These are phyloP conservation scores for Vitis rupestris DNA, from an alignment of 164 flowering plant genomes.

Conservation along the genomic window DNA sequence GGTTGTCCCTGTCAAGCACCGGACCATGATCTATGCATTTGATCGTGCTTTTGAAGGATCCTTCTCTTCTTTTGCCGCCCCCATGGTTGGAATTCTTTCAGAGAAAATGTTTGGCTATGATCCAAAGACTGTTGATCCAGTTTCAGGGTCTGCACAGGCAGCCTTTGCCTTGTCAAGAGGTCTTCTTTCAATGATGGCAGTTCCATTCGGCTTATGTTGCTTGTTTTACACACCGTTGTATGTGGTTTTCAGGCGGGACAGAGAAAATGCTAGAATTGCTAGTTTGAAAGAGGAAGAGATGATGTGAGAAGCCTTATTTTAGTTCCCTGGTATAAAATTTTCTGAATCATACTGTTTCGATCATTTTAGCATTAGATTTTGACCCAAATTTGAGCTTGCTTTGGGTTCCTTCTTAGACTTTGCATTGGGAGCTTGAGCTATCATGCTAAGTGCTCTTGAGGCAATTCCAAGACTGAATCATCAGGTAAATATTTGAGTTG, in stretches of 20 bases:
- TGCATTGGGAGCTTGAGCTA: too few relatives aligned
- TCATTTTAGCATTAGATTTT: too few relatives aligned
- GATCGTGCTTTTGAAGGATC: slow-evolving; percentile 96
- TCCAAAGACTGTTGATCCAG: slow-evolving; percentile 55
- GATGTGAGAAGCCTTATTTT: slow-evolving; percentile 24
- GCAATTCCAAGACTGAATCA: too few relatives aligned
- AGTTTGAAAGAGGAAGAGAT: slow-evolving; percentile 65
- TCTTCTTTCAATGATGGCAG: slow-evolving; percentile 82
- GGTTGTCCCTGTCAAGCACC: slow-evolving; percentile 84
- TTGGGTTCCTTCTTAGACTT: too few relatives aligned
- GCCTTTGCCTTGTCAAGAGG: slow-evolving; percentile 89
- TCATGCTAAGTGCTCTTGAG: too few relatives aligned
- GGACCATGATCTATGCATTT: slow-evolving; percentile 97
- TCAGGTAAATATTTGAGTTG: too few relatives aligned
- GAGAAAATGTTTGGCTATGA: slow-evolving; percentile 88
- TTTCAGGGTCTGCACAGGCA: slow-evolving; percentile 56
- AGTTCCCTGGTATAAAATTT: too few relatives aligned
- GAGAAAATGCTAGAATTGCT: slow-evolving; percentile 57
- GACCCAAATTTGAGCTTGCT: too few relatives aligned
- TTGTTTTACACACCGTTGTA: slow-evolving; percentile 84
- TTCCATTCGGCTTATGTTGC: slow-evolving; percentile 84
- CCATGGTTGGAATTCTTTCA: slow-evolving; percentile 84
- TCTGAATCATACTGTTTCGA: too few relatives aligned
- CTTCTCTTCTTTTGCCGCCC: slow-evolving; percentile 94
- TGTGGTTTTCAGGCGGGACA: slow-evolving; percentile 52